phyloP scores from a whole-genome alignment of 2,329 filamentous ascomycete genomes.

The Camillea tinctor region DNA sequence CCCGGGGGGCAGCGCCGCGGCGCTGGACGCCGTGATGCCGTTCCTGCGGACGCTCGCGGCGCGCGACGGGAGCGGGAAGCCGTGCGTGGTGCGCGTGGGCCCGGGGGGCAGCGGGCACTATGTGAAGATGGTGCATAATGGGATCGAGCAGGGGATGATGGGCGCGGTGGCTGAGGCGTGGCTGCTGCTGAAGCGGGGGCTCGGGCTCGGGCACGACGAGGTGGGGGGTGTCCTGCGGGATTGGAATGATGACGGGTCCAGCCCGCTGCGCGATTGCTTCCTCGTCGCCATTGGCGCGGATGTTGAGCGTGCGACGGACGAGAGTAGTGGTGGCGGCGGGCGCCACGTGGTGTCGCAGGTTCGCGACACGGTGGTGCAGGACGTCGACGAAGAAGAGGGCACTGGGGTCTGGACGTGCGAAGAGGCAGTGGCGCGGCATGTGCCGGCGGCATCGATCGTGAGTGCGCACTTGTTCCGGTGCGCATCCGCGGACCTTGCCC shows the following conservation, averaged over 20 bases:
- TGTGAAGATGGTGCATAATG: slow-evolving; percentile 76
- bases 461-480: slow-evolving; percentile 62
- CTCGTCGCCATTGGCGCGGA: slow-evolving; percentile 62
- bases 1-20: slow-evolving; percentile 58
- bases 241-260: slow-evolving; percentile 53
- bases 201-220: slow-evolving; percentile 59
- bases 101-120: slow-evolving; percentile 66
- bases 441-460: slow-evolving; percentile 64
- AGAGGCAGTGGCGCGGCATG: slow-evolving; percentile 60
- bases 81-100: slow-evolving; percentile 61
- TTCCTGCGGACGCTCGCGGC: slow-evolving; percentile 61
- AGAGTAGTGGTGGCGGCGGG: slow-evolving; percentile 24
- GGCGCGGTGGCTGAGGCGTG: slow-evolving; percentile 63
- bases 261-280: slow-evolving; percentile 58
- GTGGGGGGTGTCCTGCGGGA: slow-evolving; percentile 57
- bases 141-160: slow-evolving; percentile 73
- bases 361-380: slow-evolving; percentile 70
- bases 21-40: slow-evolving; percentile 58
- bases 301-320: slow-evolving; percentile 52
- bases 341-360: slow-evolving; percentile 59
- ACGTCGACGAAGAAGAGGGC: slow-evolving; percentile 64
- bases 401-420: slow-evolving; percentile 66
- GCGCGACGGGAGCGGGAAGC: slow-evolving; percentile 56
- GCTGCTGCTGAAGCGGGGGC: slow-evolving; percentile 57
- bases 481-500: slow-evolving; percentile 59